Percentiles rank a stretch among this genome's conserved stretches.
phyloP scores from a whole-genome alignment of 106 monocot genomes.

The Chionographis japonica region DNA sequence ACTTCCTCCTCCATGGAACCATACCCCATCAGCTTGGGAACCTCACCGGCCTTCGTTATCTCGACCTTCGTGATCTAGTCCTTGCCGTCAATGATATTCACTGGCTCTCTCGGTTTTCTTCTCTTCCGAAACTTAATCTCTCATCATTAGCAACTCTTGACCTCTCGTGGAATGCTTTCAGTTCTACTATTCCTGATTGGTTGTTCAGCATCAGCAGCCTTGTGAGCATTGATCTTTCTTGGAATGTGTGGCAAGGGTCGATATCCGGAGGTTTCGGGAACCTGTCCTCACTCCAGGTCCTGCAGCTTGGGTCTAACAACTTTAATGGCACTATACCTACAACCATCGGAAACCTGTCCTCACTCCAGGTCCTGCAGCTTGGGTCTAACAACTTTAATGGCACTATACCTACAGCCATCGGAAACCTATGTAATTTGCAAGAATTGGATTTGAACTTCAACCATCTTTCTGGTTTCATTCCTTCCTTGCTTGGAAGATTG shows the following conservation, averaged over 20 bases:
- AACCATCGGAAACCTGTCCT: slow-evolving; percentile 6
- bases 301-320: slow-evolving; percentile 4
- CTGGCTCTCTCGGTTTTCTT: slow-evolving; percentile 22
- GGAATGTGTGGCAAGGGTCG: neutral
- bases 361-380: slow-evolving; percentile 6
- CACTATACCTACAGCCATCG: slow-evolving; percentile 4
- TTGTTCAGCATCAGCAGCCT: slow-evolving; percentile 17
- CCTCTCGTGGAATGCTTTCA: slow-evolving; percentile 14
- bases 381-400: slow-evolving; percentile 2
- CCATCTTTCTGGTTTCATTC: slow-evolving; percentile 17
- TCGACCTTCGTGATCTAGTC: no score
- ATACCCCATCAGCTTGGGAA: slow-evolving; percentile 29
- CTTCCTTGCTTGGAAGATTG: slow-evolving; percentile 8
- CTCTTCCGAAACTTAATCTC: slow-evolving; percentile 14
- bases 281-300: slow-evolving; percentile 7
- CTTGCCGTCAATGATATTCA: neutral
- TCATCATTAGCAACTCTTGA: slow-evolving; percentile 15
- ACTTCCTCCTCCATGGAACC: neutral
- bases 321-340: slow-evolving; percentile 5
- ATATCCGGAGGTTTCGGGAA: slow-evolving; percentile 3
- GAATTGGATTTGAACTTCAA: no score
- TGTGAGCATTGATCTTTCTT: neutral
- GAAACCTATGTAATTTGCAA: slow-evolving; percentile 14
- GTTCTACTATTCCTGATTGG: slow-evolving; percentile 9
- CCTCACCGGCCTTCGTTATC: slow-evolving; percentile 5